phyloP scores from a whole-genome alignment of 139 green algal species.

The Deuterostichococcus epilithicus region DNA sequence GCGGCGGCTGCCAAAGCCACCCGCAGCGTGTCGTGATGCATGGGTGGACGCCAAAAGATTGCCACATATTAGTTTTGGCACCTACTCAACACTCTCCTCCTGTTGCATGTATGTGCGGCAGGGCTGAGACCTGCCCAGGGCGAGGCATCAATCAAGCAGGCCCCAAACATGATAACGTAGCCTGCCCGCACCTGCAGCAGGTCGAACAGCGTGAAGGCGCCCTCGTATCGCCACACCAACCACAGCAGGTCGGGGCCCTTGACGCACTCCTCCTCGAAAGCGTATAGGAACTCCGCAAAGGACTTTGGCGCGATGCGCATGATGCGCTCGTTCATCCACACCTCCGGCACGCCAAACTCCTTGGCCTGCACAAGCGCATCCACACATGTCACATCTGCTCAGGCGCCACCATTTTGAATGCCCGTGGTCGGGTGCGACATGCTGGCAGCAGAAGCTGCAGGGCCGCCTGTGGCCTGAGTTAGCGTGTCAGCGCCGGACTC shows the following conservation, averaged over 20 bases:
- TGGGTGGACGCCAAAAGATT: no score
- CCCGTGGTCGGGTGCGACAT: no score
- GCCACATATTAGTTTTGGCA: no score
- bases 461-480: no score
- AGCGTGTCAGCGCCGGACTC: no score
- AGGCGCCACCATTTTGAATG: no score
- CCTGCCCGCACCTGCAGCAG: conserved; percentile 46
- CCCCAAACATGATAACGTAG: neutral
- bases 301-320: conserved; percentile 52
- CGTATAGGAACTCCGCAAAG: conserved; percentile 80
- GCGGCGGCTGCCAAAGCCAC: no score
- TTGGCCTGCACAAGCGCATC: conserved; percentile 65
- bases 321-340: conserved; percentile 98
- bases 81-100: no score
- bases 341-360: conserved; percentile 95
- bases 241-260: conserved; percentile 37
- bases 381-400: no score
- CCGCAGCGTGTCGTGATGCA: no score
- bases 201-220: conserved; percentile 66
- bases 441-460: no score
- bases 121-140: neutral
- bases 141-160: neutral
- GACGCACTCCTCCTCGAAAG: conserved; percentile 67
- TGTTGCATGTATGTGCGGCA: neutral
- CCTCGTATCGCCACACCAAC: conserved; percentile 81